These are phyloP conservation scores for Paecilomyces formosus DNA, from an alignment of 2,329 filamentous ascomycete species.

Conservation along the genomic window DNA sequence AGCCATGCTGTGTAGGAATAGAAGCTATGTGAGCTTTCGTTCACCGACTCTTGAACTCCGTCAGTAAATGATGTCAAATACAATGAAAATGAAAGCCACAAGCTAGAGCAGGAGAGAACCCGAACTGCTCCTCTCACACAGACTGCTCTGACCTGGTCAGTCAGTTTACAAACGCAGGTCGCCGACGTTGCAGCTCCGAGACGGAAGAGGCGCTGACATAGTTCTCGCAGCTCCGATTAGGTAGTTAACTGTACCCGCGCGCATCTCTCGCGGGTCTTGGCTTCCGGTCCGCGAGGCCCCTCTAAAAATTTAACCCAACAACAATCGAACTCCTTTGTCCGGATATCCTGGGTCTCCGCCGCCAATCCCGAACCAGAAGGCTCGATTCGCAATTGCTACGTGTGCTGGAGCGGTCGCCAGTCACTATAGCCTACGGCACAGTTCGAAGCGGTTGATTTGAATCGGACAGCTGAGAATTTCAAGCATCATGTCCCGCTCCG, in stretches of 20 bases:
- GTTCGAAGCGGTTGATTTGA: not conserved
- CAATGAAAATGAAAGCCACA: not conserved
- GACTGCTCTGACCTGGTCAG: not conserved
- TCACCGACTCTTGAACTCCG: not conserved
- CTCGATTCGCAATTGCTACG: not conserved
- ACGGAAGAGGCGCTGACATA: slow-evolving; percentile 1
- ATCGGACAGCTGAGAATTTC: not conserved
- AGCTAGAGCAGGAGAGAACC: not conserved
- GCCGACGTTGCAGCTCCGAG: slow-evolving; percentile 1
- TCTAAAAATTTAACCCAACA: slow-evolving; percentile 1
- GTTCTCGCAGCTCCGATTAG: not conserved
- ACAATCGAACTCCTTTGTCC: not conserved
- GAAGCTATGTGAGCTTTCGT: not conserved
- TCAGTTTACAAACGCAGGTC: not conserved
- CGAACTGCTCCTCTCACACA: not conserved
- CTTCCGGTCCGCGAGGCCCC: not conserved
- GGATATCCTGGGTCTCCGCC: not conserved
- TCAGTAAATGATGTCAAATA: not conserved
- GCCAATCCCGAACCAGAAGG: not conserved
- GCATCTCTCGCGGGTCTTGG: slow-evolving; percentile 1
- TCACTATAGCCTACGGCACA: not conserved
- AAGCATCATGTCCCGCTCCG: slow-evolving; percentile 38
- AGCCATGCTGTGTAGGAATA: slow-evolving; percentile 7
- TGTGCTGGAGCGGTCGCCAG: not conserved
- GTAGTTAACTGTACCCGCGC: not conserved